Conservation (phyloP, 2,329 filamentous ascomycete genomes). For the Camptophora hylomeconis region DNA sequence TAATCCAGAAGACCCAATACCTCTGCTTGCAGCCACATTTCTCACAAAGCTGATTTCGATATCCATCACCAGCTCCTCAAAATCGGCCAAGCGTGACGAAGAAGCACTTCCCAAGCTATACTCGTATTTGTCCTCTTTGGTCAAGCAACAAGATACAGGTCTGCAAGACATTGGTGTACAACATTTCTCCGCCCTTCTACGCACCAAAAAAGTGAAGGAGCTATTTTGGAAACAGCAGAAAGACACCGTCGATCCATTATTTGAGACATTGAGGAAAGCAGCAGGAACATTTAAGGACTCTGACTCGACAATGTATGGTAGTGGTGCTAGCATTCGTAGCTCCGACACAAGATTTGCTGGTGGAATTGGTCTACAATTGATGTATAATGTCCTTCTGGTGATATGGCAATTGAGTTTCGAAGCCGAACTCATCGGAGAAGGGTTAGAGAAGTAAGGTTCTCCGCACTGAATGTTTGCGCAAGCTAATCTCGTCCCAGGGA, state of each 20-base stretch:
- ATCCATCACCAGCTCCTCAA: constrained; percentile 48
- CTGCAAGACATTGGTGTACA: constrained; percentile 93
- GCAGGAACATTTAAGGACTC: constrained; percentile 61
- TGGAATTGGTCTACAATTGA: constrained; percentile 77
- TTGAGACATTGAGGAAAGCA: constrained; percentile 65
- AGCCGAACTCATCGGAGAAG: constrained; percentile 53
- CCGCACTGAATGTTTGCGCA: neutral
- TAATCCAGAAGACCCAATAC: constrained; percentile 75
- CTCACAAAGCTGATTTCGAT: constrained; percentile 64
- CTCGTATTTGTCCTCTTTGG: constrained; percentile 70
- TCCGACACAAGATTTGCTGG: constrained; percentile 53
- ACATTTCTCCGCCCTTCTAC: constrained; percentile 73
- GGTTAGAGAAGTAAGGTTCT: constrained; percentile 65
- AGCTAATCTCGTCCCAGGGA: constrained; percentile 45
- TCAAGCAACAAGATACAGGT: constrained; percentile 74
- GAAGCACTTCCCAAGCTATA: constrained; percentile 72
- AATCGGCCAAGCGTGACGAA: constrained; percentile 48
- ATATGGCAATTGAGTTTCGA: constrained; percentile 97
- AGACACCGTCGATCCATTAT: constrained; percentile 68
- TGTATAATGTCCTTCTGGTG: constrained; percentile 87
- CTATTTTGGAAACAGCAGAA: constrained; percentile 85
- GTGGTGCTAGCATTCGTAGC: constrained; percentile 43
- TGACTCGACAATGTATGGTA: constrained; percentile 45
- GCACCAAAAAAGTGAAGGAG: constrained; percentile 58
- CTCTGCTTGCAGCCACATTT: constrained; percentile 78